phyloP scores from a whole-genome alignment of 352 stramenopile genomes.

The Saprolegnia parasitica region DNA sequence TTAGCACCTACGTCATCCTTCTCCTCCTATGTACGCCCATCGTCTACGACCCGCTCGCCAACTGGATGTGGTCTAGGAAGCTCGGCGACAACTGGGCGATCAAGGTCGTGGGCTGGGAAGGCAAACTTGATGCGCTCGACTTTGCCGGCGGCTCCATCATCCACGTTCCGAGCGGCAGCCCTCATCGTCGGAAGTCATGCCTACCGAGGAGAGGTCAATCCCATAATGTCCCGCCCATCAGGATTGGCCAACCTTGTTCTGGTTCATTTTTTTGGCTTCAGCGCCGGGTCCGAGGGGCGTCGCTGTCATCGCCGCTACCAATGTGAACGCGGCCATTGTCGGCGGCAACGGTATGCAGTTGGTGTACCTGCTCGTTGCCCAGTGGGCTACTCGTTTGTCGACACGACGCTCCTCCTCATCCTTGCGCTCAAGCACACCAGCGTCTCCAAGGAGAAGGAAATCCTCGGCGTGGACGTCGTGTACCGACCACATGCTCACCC shows the following conservation, averaged over 20 bases:
- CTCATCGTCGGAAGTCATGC: constrained; percentile 67
- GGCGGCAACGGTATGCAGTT: constrained; percentile 44
- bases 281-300: constrained; percentile 63
- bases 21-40: constrained; percentile 72
- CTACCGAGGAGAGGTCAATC: constrained; percentile 72
- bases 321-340: constrained; percentile 55
- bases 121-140: constrained; percentile 65
- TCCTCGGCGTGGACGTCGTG: constrained; percentile 68
- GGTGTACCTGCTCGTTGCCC: constrained; percentile 49
- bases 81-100: constrained; percentile 50
- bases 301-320: constrained; percentile 60
- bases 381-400: constrained; percentile 56
- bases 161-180: constrained; percentile 64
- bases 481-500: constrained; percentile 36
- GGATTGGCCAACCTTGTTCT: constrained; percentile 73
- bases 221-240: constrained; percentile 80
- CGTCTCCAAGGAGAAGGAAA: constrained; percentile 72
- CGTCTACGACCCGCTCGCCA: constrained; percentile 79
- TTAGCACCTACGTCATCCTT: constrained; percentile 66
- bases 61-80: constrained; percentile 76
- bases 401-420: constrained; percentile 65
- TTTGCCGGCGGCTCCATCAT: constrained; percentile 84
- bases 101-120: constrained; percentile 51
- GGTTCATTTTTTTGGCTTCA: constrained; percentile 85
- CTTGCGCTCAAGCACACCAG: constrained; percentile 63